Percentiles rank a stretch among this genome's conserved stretches.
phyloP scores from a whole-genome alignment of 1,284 basidiomycete species.

The Tilletia horrida region DNA sequence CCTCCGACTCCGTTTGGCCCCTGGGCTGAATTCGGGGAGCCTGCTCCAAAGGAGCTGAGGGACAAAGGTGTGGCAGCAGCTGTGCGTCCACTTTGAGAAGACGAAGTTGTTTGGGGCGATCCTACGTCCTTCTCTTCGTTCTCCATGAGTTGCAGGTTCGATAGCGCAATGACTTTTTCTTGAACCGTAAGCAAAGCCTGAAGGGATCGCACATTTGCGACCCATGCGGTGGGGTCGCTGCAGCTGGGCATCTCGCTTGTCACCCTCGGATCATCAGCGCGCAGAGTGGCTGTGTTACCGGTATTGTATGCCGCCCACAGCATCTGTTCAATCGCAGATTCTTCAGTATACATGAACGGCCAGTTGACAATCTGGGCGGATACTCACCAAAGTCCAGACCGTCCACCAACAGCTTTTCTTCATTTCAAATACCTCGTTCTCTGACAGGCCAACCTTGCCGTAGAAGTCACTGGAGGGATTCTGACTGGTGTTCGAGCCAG shows the following conservation, averaged over 20 bases:
- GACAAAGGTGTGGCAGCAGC: neutral
- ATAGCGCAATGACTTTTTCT: slow-evolving; percentile 42
- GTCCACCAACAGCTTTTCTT: slow-evolving; percentile 49
- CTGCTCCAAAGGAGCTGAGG: neutral
- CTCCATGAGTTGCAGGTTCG: slow-evolving; percentile 23
- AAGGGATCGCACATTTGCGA: slow-evolving; percentile 37
- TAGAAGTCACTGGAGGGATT: neutral
- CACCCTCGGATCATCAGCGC: slow-evolving; percentile 49
- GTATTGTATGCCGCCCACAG: slow-evolving; percentile 37
- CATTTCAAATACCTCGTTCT: slow-evolving; percentile 42
- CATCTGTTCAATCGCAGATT: slow-evolving; percentile 2
- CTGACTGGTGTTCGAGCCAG: slow-evolving; percentile 21
- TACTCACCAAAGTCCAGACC: slow-evolving; percentile 36
- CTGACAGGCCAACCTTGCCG: neutral
- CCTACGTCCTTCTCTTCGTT: neutral
- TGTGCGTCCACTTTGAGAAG: neutral
- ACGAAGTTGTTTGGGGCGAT: neutral
- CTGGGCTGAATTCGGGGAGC: slow-evolving; percentile 23
- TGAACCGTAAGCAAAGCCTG: slow-evolving; percentile 44
- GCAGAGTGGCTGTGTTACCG: slow-evolving; percentile 42
- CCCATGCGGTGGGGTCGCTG: slow-evolving; percentile 33
- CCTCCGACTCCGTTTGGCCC: neutral
- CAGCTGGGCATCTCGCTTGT: slow-evolving; percentile 40
- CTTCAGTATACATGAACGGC: neutral
- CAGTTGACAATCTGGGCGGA: slow-evolving; percentile 34